phyloP scores from a whole-genome alignment of 129 eudicot genomes.

The Scalesia atractyloides region DNA sequence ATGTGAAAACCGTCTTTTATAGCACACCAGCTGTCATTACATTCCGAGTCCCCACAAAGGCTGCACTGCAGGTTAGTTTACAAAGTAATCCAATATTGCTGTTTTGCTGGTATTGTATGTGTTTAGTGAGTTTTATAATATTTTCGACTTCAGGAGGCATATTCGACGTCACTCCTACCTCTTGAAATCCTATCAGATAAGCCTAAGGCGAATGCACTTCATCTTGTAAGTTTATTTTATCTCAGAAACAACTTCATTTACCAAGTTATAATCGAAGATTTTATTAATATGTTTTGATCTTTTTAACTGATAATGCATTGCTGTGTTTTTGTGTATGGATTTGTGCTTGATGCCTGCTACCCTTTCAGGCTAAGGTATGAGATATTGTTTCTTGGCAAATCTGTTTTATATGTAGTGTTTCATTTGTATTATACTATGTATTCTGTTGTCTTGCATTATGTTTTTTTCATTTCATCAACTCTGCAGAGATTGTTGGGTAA shows the following conservation, averaged over 20 bases:
- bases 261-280: neutral
- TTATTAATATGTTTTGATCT: no score
- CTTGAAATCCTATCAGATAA: slow-evolving; percentile 52
- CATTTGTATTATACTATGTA: no score
- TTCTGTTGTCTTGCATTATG: no score
- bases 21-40: neutral
- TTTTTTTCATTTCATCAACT: no score
- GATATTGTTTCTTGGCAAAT: no score
- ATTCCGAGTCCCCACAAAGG: neutral
- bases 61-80: neutral
- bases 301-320: no score
- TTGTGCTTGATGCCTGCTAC: no score
- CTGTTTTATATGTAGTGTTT: no score
- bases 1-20: neutral
- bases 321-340: no score
- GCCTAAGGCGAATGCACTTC: slow-evolving; percentile 48
- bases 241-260: neutral
- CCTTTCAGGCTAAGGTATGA: no score
- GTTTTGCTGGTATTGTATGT: no score
- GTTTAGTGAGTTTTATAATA: neutral
- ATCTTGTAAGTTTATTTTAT: slow-evolving; percentile 42
- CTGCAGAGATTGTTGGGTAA: slow-evolving; percentile 51
- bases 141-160: slow-evolving; percentile 45
- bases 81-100: no score
- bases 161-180: slow-evolving; percentile 66